Percentiles rank a stretch among this genome's conserved stretches.
Evolutionary conservation across 306 rosid species (phyloP).

Genomic region (Vicia villosa): DNA sequence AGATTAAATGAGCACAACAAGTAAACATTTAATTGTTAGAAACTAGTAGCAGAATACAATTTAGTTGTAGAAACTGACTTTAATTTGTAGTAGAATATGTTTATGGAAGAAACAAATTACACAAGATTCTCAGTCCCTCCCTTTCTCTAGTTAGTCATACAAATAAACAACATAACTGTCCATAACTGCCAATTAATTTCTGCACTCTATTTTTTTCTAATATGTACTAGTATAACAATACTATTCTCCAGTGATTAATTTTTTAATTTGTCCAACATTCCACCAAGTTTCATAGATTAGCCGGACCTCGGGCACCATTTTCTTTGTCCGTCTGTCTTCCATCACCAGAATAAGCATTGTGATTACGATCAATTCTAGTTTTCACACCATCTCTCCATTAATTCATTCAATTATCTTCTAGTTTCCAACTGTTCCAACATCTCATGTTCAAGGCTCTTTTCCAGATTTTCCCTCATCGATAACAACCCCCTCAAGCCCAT

Average conservation of each 20-base stretch:
- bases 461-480: neutral
- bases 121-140: neutral
- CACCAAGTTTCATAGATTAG: neutral
- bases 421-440: neutral
- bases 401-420: neutral
- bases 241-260: too few species aligned
- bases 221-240: neutral
- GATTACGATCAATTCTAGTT: neutral
- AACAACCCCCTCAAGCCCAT: neutral
- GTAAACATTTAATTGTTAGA: constrained; percentile 23
- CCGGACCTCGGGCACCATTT: neutral
- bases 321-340: neutral
- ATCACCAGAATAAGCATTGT: neutral
- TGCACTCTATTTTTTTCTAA: neutral
- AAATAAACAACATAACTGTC: neutral
- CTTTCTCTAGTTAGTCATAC: neutral
- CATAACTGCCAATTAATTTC: neutral
- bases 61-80: neutral
- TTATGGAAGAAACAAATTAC: too few species aligned
- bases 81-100: neutral
- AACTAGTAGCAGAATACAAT: neutral
- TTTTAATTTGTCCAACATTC: too few species aligned
- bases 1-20: neutral
- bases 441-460: neutral
- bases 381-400: neutral